Evolutionary conservation across 2,329 filamentous ascomycete species (phyloP).

Genomic region (Fonsecaea nubica): DNA sequence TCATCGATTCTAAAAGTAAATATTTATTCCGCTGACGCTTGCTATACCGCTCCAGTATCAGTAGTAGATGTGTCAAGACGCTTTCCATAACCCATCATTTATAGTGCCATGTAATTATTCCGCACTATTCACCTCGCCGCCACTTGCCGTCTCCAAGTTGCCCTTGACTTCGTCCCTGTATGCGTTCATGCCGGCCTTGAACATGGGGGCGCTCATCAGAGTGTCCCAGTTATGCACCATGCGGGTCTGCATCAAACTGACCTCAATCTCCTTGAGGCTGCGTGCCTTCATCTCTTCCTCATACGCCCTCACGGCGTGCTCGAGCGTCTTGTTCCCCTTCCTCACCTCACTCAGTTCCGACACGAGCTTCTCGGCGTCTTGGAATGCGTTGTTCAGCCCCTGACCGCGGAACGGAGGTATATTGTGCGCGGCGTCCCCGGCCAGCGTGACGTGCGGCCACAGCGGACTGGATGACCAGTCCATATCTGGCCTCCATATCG

Average conservation of each 20-base stretch:
- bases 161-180: slow-evolving; percentile 13
- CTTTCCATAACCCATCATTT: neutral
- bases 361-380: slow-evolving; percentile 56
- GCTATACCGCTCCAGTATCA: neutral
- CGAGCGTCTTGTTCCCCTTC: slow-evolving; percentile 18
- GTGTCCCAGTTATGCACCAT: slow-evolving; percentile 54
- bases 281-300: slow-evolving; percentile 50
- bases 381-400: slow-evolving; percentile 65
- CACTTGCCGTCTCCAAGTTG: neutral
- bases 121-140: neutral
- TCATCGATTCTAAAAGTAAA: neutral
- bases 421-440: slow-evolving; percentile 69
- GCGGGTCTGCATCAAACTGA: slow-evolving; percentile 51
- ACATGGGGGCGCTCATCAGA: slow-evolving; percentile 30
- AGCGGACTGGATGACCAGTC: slow-evolving; percentile 38
- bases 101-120: neutral
- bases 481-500: slow-evolving; percentile 33
- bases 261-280: slow-evolving; percentile 51
- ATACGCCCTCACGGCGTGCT: slow-evolving; percentile 40
- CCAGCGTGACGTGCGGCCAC: slow-evolving; percentile 51
- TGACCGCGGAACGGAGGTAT: slow-evolving; percentile 66
- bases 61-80: neutral
- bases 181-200: slow-evolving; percentile 24
- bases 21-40: neutral
- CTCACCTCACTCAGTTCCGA: slow-evolving; percentile 37